Conservation (phyloP, 1,284 basidiomycete genomes). For the Fomitiporia mediterranea region DNA sequence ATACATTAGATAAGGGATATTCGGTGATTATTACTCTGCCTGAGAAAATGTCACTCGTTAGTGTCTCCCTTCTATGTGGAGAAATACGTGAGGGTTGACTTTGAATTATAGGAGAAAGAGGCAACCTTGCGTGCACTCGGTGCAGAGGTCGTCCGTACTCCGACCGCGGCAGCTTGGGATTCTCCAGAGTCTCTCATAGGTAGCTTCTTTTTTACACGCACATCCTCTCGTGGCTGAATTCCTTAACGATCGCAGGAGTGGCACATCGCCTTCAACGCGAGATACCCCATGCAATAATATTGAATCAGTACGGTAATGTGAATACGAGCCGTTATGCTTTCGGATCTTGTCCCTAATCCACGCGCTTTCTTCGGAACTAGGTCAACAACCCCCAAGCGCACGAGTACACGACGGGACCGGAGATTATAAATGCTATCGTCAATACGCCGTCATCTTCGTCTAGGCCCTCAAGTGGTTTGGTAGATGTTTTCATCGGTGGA, state of each 20-base stretch:
- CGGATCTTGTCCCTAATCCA: constrained; percentile 11
- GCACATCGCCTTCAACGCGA: constrained; percentile 73
- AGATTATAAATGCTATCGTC: constrained; percentile 76
- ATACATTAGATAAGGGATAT: constrained; percentile 82
- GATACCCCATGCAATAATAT: constrained; percentile 84
- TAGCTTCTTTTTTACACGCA: constrained; percentile 40
- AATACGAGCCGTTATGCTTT: constrained; percentile 25
- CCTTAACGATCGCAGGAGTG: constrained; percentile 77
- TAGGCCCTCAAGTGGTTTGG: constrained; percentile 61
- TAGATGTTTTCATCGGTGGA: constrained; percentile 83
- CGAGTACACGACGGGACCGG: constrained; percentile 81
- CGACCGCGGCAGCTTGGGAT: constrained; percentile 85
- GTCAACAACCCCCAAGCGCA: constrained; percentile 88
- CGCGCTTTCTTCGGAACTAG: constrained; percentile 31
- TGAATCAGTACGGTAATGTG: constrained; percentile 86
- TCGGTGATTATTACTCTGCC: constrained; percentile 93
- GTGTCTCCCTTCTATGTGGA: constrained; percentile 24
- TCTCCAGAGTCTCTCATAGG: constrained; percentile 88
- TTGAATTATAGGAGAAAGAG: constrained; percentile 75
- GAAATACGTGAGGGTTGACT: not conserved
- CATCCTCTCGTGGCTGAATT: constrained; percentile 72
- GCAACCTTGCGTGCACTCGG: constrained; percentile 87
- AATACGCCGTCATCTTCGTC: constrained; percentile 54
- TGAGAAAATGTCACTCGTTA: constrained; percentile 88
- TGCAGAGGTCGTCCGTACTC: constrained; percentile 91